Percentiles rank a stretch among this genome's conserved stretches.
These are phyloP conservation scores for Protostelium mycophagum DNA, from an alignment of 78 protist species.

Conservation along the genomic window DNA sequence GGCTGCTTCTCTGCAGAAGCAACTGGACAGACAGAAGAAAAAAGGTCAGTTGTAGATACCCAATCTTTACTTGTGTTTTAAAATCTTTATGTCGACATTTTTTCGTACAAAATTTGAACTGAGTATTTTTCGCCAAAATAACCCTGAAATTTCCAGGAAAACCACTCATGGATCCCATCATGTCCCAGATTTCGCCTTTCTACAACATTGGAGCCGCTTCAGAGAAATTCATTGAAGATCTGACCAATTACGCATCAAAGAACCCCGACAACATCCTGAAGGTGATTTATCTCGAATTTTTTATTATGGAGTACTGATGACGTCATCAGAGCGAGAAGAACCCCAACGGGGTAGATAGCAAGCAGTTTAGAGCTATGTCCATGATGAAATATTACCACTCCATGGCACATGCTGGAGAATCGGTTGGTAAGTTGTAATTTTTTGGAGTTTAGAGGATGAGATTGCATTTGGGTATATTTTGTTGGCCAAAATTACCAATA, in stretches of 20 bases:
- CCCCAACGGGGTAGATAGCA: constrained; percentile 22
- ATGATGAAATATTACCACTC: constrained; percentile 64
- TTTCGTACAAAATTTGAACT: too few species aligned
- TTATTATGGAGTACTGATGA: too few species aligned
- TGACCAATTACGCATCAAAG: constrained; percentile 31
- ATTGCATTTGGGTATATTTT: neutral
- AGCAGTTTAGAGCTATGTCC: constrained; percentile 58
- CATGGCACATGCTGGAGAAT: constrained; percentile 83
- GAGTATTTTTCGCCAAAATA: too few species aligned
- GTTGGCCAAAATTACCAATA: neutral
- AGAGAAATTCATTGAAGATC: constrained; percentile 42
- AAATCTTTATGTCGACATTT: too few species aligned
- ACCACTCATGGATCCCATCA: constrained; percentile 54
- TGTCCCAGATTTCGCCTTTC: constrained; percentile 34
- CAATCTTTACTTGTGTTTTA: too few species aligned
- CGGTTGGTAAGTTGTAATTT: constrained; percentile 76
- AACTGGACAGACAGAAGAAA: neutral
- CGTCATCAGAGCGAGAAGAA: neutral
- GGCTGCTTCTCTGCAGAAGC: neutral
- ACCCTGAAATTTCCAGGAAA: too few species aligned
- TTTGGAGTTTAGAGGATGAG: too few species aligned
- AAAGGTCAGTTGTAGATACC: neutral
- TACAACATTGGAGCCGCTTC: constrained; percentile 53
- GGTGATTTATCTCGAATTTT: too few species aligned
- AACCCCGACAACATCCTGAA: constrained; percentile 30